Evolutionary conservation across 306 rosid species (phyloP), one percentile per base, ranked within the genome.

Genomic region (Gastrolobium bilobum): DNA sequence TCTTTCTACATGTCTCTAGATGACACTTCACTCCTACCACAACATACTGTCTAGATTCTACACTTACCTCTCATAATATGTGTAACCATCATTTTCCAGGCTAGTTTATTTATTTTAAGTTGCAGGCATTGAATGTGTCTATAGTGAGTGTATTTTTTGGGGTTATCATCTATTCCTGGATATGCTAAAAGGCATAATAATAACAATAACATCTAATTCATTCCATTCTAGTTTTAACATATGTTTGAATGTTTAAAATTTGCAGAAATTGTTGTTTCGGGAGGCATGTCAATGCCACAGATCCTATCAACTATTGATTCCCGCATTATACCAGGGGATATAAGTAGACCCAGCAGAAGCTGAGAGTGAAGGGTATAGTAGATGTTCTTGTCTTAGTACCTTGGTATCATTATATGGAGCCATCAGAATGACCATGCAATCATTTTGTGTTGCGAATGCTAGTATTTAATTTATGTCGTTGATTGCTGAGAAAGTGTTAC

Each of bases 201-300:
- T 40, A 10, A 11, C 14, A 33, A 10, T 13, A 73, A 7, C 4
- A 58, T 3, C 51, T 40, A 38, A 78, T 42, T 74, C 68, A 34
- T 30, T 57, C 65, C 53, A 5, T 37, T 40, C 13, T 6, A 10
- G 29, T 56, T 73, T 48, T 3, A 54, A 57, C 43, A 54, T 20
- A 7, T 4, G 56, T 34, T 73, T 71, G 59, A 29, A 34, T 70
- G 11, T 79, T 83, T 39, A 39, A 63, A 47, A 37, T 72, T 81
- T 82, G 87, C 97, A 93, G 98, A 93, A 83, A 93, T 93, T 81
- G 98, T 93, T 2, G 97, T 93, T 43, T 93, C 98, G 26, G 97
- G 97, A 68, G 98, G 98, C 85, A 93, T 93, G 98, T 93, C 98
- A 40, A 93, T 93, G 98, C 98, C 98, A 4, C 98, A 91, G 81